Percentiles rank a stretch among this genome's conserved stretches.
These are phyloP conservation scores for Strigomonas galati DNA, from an alignment of 208 protist species.

Conservation along the genomic window DNA sequence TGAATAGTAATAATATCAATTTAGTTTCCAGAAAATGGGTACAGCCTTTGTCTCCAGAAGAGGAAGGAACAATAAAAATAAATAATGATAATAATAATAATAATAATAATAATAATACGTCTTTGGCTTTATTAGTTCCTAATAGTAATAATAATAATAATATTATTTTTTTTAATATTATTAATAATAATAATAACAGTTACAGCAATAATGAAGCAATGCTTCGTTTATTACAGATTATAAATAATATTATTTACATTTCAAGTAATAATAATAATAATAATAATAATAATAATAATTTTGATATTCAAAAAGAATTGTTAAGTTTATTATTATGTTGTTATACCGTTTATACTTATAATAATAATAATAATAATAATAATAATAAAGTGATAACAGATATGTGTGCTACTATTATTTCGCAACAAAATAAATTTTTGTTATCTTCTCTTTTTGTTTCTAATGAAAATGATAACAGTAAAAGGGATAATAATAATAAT, in stretches of 20 bases:
- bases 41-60: not conserved
- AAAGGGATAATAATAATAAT: not conserved
- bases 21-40: not conserved
- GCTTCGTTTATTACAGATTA: not conserved
- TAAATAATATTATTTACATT: not conserved
- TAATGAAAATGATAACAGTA: not conserved
- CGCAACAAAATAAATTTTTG: not conserved
- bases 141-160: too few species aligned
- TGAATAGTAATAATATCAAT: too few species aligned
- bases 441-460: not conserved
- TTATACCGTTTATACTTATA: not conserved
- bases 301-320: not conserved
- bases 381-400: not conserved
- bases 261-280: not conserved
- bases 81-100: not conserved
- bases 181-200: too few species aligned
- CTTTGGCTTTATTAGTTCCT: not conserved
- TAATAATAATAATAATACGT: not conserved
- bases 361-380: not conserved
- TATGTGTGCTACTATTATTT: not conserved
- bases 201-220: not conserved
- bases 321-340: not conserved
- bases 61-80: not conserved
- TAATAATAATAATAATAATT: not conserved
- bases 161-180: too few species aligned